phyloP scores from a whole-genome alignment of 2,329 filamentous ascomycete genomes.

The Zasmidium citrigriseum region DNA sequence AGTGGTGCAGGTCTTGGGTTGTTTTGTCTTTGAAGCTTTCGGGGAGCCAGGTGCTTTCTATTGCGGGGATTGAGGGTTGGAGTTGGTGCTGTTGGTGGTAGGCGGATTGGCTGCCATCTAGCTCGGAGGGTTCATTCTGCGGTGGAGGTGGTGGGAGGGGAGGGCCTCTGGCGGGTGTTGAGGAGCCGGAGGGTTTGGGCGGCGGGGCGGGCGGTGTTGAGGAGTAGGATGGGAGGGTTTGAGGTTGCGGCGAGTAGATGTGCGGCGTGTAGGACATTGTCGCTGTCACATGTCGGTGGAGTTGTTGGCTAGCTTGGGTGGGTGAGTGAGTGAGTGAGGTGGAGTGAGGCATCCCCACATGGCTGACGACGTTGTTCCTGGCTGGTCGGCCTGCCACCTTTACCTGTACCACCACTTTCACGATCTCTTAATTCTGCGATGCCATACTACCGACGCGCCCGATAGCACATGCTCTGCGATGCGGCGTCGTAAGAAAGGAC shows the following conservation, averaged over 20 bases:
- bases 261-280: constrained; percentile 26
- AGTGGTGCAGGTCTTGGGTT: constrained; percentile 64
- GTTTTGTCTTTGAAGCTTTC: constrained; percentile 76
- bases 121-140: constrained; percentile 29
- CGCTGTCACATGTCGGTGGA: neutral
- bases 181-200: constrained; percentile 45
- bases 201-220: constrained; percentile 52
- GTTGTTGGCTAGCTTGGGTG: neutral
- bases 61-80: constrained; percentile 24
- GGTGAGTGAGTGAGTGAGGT: neutral
- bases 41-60: constrained; percentile 73
- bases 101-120: constrained; percentile 25
- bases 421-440: neutral
- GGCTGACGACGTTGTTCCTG: constrained; percentile 3
- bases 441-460: neutral
- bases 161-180: constrained; percentile 45
- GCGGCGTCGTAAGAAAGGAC: constrained; percentile 25
- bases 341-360: constrained; percentile 3
- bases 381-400: too few species aligned
- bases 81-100: constrained; percentile 8
- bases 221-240: constrained; percentile 33
- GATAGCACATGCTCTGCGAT: constrained; percentile 21
- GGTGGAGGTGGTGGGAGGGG: constrained; percentile 48
- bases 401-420: too few species aligned
- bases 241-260: constrained; percentile 19